Percentiles rank a stretch among this genome's conserved stretches.
These are phyloP conservation scores for Fusarium tricinctum DNA, from an alignment of 2,329 filamentous ascomycete genomes.

Conservation along the genomic window DNA sequence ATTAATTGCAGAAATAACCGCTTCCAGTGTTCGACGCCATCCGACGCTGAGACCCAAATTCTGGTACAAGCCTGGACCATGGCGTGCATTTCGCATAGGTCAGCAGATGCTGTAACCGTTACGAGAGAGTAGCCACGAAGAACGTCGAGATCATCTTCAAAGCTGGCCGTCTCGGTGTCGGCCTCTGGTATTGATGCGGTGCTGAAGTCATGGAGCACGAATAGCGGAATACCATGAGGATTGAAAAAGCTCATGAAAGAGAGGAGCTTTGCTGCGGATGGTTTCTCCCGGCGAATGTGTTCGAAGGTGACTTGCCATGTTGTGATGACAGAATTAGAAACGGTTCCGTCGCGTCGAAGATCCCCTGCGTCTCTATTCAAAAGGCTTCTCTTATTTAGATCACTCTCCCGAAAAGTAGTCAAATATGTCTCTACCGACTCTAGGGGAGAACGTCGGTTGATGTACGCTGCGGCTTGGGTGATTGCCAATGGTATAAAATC, in stretches of 20 bases:
- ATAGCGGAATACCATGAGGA: slow-evolving; percentile 16
- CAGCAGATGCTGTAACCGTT: not conserved
- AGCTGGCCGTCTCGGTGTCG: fast-evolving
- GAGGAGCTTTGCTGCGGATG: slow-evolving; percentile 11
- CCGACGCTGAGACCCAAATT: not conserved
- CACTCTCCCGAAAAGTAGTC: slow-evolving; percentile 47
- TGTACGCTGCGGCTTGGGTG: slow-evolving; percentile 51
- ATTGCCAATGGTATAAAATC: slow-evolving; percentile 53
- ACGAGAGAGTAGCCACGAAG: slow-evolving; percentile 31
- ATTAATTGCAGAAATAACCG: not conserved
- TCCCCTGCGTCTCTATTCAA: slow-evolving; percentile 46
- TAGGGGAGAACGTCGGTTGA: slow-evolving; percentile 39
- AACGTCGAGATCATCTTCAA: slow-evolving; percentile 32
- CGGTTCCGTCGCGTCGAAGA: slow-evolving; percentile 29
- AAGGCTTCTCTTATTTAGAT: slow-evolving; percentile 47
- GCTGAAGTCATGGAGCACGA: slow-evolving; percentile 9
- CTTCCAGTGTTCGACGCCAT: not conserved
- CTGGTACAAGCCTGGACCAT: slow-evolving; percentile 6
- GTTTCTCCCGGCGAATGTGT: slow-evolving; percentile 8
- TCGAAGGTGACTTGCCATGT: slow-evolving; percentile 36
- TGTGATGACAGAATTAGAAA: slow-evolving; percentile 21
- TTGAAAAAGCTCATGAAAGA: slow-evolving; percentile 40
- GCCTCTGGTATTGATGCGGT: fast-evolving
- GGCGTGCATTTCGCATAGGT: slow-evolving; percentile 13
- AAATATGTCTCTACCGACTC: slow-evolving; percentile 52